Conservation (phyloP, 352 stramenopile genomes). For the Blastocystis sp. region DNA sequence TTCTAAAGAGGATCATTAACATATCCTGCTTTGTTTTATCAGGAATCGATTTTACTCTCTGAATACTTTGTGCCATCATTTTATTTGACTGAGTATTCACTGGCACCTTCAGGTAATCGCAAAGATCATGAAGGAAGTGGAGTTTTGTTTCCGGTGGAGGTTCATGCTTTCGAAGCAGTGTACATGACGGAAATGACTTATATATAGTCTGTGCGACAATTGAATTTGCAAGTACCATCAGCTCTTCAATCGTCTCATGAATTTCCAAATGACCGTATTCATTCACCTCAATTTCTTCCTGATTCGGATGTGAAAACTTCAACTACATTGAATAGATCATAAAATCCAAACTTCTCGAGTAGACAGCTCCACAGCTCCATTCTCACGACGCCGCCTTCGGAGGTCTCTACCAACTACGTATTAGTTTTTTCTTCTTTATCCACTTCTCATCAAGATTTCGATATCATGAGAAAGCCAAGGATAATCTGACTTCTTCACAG, state of each 20-base stretch:
- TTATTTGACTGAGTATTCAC: constrained; percentile 28
- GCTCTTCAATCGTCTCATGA: constrained; percentile 61
- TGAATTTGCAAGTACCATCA: constrained; percentile 63
- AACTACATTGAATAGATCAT: not conserved
- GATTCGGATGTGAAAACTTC: not conserved
- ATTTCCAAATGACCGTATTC: constrained; percentile 51
- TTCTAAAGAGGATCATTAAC: constrained; percentile 61
- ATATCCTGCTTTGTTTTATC: not conserved
- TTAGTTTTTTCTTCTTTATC: not conserved
- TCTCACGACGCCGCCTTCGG: not conserved
- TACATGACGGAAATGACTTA: not conserved
- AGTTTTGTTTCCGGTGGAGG: not conserved
- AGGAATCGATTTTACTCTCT: not conserved
- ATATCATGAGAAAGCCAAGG: constrained; percentile 34
- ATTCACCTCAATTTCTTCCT: constrained; percentile 19
- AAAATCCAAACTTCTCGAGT: not conserved
- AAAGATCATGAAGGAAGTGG: not conserved
- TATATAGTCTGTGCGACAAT: constrained; percentile 35
- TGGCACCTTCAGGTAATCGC: constrained; percentile 25
- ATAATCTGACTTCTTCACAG: not conserved
- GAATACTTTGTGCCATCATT: not conserved
- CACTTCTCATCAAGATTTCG: constrained; percentile 20
- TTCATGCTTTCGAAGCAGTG: constrained; percentile 52
- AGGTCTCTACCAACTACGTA: constrained; percentile 25
- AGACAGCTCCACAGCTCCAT: constrained; percentile 6